Evolutionary conservation across 495 filamentous ascomycete species (phyloP).

Genomic region (Friedmanniomyces endolithicus): DNA sequence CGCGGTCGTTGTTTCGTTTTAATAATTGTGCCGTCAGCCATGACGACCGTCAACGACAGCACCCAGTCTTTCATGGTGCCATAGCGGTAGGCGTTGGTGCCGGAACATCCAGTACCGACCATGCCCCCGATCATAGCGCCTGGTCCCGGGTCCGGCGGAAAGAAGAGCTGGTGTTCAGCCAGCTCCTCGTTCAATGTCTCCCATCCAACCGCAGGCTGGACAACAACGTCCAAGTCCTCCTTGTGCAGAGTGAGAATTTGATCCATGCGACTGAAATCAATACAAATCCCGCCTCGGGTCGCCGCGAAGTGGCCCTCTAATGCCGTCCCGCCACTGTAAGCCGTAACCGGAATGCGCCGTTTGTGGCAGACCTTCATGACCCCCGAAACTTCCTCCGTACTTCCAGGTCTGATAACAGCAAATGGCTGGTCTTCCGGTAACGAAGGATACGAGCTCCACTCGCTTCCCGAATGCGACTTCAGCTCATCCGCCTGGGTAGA

Average conservation of each 20-base stretch:
- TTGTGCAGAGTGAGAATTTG: slow-evolving; percentile 57
- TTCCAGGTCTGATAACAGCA: slow-evolving; percentile 26
- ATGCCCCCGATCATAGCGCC: slow-evolving; percentile 89
- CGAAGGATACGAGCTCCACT: slow-evolving; percentile 71
- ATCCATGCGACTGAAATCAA: slow-evolving; percentile 68
- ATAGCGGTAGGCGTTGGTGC: slow-evolving; percentile 87
- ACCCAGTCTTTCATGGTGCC: slow-evolving; percentile 98
- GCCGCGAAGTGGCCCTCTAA: slow-evolving; percentile 72
- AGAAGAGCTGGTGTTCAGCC: slow-evolving; percentile 56
- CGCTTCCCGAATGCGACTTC: slow-evolving; percentile 61
- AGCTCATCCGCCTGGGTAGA: slow-evolving; percentile 59
- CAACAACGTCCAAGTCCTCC: slow-evolving; percentile 67
- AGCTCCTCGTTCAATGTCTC: slow-evolving; percentile 64
- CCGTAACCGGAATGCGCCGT: slow-evolving; percentile 59
- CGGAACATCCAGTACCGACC: slow-evolving; percentile 87
- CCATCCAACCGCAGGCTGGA: slow-evolving; percentile 74
- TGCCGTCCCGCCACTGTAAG: slow-evolving; percentile 63
- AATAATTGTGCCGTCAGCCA: slow-evolving; percentile 84
- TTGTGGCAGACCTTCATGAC: slow-evolving; percentile 66
- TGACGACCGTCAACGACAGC: slow-evolving; percentile 73
- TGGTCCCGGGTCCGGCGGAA: slow-evolving; percentile 72
- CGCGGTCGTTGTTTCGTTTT: slow-evolving; percentile 68
- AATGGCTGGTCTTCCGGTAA: slow-evolving; percentile 25
- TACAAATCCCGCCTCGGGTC: slow-evolving; percentile 60
- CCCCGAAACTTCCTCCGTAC: slow-evolving; percentile 37